Evolutionary conservation across 2,329 filamentous ascomycete genomes (phyloP), one percentile per base, ranked within the genome.

Genomic region (Didymellaceae sp.): DNA sequence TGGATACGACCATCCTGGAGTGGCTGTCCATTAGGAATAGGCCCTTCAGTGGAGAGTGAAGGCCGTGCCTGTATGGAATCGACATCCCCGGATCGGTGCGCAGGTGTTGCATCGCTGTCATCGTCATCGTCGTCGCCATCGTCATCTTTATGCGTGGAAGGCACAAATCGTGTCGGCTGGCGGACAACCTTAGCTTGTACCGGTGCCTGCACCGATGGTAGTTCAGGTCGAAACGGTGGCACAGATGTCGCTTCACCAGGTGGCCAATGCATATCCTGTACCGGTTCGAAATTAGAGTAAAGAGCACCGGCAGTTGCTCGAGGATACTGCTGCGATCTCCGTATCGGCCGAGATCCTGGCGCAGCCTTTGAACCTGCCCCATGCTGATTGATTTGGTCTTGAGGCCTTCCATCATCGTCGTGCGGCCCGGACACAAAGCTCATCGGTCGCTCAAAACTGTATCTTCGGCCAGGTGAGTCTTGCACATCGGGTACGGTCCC

Each of bases 391-490:
- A 73, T 70, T 45, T 72, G 65, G 35, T 73, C 71, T 30, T 72
- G 70, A 11, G 67, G 68, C 18, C 62, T 61, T 20, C 70, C 71
- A 45, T 68, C 63, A 14, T 63, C 58, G 52, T 73, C 71, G 17
- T 65, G 61, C 41, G 65, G 61, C 10, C 66, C 66, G 31, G 65
- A 71, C 20, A 72, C 50, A 40, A 73, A 73, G 53, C 71, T 73
- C 71, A 73, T 73, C 5, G 70, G 71, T 16, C 71, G 59, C 21
- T 70, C 70, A 10, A 57, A 57, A 45, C 68, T 71, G 38, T 65
- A 67, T 38, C 66, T 62, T 26, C 58, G 51, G 10, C 37, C 25
- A 4, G 60, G 61, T 6, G 59, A 64, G 24, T 67, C 61, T n/a
- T 51, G 54, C 10, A 55, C 31, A 26, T 57, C 54, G 33, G 55